Percentiles rank a stretch among this genome's conserved stretches.
Evolutionary conservation across 73 alveolate species (phyloP).

Genomic region (Uronychia setigera): DNA sequence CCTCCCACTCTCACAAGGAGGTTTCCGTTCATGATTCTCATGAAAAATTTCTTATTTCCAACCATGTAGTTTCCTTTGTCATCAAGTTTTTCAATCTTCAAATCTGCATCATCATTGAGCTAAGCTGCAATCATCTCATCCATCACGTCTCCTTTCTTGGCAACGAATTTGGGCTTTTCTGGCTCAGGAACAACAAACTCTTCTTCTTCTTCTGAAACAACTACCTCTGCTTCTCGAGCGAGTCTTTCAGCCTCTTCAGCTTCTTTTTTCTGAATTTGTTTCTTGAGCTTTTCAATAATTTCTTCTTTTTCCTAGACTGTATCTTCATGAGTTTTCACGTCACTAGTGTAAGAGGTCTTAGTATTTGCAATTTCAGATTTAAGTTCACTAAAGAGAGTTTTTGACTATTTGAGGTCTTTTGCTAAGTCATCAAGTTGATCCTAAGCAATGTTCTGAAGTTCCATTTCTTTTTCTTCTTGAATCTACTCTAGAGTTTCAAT

Average conservation of each 20-base stretch:
- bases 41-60: constrained; percentile 52
- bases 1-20: constrained; percentile 79
- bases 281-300: not conserved
- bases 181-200: not conserved
- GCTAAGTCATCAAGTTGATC: not conserved
- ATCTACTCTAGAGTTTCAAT: not conserved
- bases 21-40: constrained; percentile 55
- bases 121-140: not conserved
- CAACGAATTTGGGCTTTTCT: not conserved
- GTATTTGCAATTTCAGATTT: not conserved
- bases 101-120: not conserved
- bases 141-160: not conserved
- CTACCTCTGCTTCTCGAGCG: too few relatives aligned
- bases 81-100: not conserved
- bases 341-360: not conserved
- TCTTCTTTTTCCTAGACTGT: not conserved
- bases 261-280: not conserved
- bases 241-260: not conserved
- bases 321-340: not conserved
- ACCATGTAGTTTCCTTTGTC: constrained; percentile 55
- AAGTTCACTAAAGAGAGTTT: not conserved
- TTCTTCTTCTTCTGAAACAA: too few relatives aligned
- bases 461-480: not conserved
- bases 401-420: not conserved
- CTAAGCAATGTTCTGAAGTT: not conserved